Conservation (phyloP, 1,284 basidiomycete genomes). For the Sporisorium sorghi region DNA sequence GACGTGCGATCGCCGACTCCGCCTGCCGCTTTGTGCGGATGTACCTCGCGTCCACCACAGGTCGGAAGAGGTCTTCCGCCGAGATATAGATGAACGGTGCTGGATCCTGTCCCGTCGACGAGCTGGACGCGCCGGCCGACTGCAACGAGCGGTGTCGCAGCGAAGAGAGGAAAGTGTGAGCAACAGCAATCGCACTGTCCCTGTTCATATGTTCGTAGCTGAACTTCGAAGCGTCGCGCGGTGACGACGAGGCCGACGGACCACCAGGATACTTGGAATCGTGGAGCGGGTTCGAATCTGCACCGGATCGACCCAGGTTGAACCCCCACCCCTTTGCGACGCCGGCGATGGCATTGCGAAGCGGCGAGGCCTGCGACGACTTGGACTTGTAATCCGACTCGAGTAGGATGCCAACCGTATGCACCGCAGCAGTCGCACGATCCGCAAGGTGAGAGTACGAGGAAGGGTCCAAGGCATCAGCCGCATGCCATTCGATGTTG, state of each 20-base stretch:
- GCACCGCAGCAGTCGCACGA: slow-evolving; percentile 81
- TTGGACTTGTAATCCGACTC: slow-evolving; percentile 82
- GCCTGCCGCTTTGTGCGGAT: slow-evolving; percentile 91
- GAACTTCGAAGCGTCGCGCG: slow-evolving; percentile 7
- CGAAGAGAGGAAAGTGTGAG: slow-evolving; percentile 71
- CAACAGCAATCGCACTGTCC: slow-evolving; percentile 72
- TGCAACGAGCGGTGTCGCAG: slow-evolving; percentile 30
- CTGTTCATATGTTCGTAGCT: slow-evolving; percentile 85
- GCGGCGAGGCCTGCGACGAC: slow-evolving; percentile 20
- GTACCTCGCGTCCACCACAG: slow-evolving; percentile 84
- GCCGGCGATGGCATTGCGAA: slow-evolving; percentile 51
- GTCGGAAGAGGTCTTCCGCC: slow-evolving; percentile 90
- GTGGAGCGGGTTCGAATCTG: slow-evolving; percentile 65
- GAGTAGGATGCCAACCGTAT: slow-evolving; percentile 92
- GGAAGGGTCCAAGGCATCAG: slow-evolving; percentile 78
- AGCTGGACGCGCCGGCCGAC: not conserved
- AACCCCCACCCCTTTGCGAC: slow-evolving; percentile 69
- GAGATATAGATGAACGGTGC: slow-evolving; percentile 89
- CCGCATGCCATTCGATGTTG: slow-evolving; percentile 61
- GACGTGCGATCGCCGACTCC: slow-evolving; percentile 75
- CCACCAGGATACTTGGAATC: slow-evolving; percentile 35
- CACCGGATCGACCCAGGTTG: slow-evolving; percentile 45
- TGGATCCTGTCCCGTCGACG: slow-evolving; percentile 11
- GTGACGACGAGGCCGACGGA: slow-evolving; percentile 3
- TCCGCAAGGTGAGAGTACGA: slow-evolving; percentile 80